These are phyloP conservation scores for Marasmius sp. DNA, from an alignment of 1,284 basidiomycete genomes.

Conservation along the genomic window DNA sequence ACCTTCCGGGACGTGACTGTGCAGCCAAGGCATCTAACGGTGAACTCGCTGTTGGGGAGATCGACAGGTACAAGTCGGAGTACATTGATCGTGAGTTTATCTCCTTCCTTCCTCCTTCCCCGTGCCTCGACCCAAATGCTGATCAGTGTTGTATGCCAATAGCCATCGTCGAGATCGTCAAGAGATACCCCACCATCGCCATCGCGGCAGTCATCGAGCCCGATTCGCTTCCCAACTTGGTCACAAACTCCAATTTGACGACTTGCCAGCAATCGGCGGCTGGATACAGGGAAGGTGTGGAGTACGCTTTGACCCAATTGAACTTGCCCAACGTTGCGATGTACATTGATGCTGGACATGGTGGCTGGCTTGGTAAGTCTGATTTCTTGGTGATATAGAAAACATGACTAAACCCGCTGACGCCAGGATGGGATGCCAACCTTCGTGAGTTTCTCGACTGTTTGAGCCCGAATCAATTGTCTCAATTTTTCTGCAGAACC, in stretches of 20 bases:
- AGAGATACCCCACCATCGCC: conserved; percentile 34
- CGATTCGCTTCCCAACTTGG: conserved; percentile 40
- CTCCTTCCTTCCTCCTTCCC: not conserved
- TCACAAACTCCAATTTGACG: conserved; percentile 42
- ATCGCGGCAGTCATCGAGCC: conserved; percentile 46
- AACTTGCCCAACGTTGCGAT: conserved; percentile 33
- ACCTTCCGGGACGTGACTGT: conserved; percentile 43
- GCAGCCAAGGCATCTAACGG: conserved; percentile 45
- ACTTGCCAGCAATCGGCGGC: conserved; percentile 27
- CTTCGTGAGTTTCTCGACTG: not conserved
- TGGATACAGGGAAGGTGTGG: conserved; percentile 26
- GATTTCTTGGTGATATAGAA: too few species aligned
- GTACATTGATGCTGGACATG: conserved; percentile 45
- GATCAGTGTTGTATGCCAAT: not conserved
- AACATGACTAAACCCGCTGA: too few species aligned
- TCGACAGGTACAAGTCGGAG: conserved; percentile 34
- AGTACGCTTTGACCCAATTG: conserved; percentile 41
- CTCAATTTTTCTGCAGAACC: conserved; percentile 17
- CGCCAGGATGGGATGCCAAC: not conserved
- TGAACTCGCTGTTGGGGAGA: conserved; percentile 39
- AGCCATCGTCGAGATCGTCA: conserved; percentile 22
- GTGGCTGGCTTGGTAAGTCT: conserved; percentile 39
- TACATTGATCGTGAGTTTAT: conserved; percentile 41
- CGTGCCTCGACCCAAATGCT: not conserved
- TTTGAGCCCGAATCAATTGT: conserved; percentile 33